Percentiles rank a stretch among this genome's conserved stretches.
Conservation (phyloP, 2,329 filamentous ascomycete genomes). For the Aspergillus awamori region DNA sequence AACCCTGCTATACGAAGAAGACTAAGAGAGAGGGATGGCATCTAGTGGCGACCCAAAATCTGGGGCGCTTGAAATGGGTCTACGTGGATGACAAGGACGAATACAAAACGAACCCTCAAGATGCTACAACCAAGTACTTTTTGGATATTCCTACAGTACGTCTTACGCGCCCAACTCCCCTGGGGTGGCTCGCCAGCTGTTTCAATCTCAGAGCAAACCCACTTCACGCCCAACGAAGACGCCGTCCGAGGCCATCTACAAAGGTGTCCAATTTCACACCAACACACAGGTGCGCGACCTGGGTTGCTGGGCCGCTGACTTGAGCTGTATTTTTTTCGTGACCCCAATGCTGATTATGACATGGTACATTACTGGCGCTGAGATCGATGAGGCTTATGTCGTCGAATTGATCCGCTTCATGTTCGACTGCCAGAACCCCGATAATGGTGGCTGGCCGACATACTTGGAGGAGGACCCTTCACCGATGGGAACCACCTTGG, state of each 20-base stretch:
- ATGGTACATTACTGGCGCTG: conserved; percentile 12
- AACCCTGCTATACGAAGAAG: no score
- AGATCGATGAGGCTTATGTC: neutral
- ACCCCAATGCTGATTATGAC: conserved; percentile 8
- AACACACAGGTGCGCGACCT: neutral
- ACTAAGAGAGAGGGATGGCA: no score
- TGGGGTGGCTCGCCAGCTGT: no score
- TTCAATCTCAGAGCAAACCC: no score
- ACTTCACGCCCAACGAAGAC: no score
- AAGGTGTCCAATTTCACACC: neutral
- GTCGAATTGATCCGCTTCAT: conserved; percentile 7
- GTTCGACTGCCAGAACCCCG: neutral
- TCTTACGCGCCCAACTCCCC: no score
- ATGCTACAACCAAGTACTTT: no score
- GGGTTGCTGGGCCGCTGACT: conserved; percentile 14
- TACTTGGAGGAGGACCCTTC: conserved; percentile 4
- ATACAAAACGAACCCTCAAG: no score
- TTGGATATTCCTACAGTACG: no score
- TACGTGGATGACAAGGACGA: no score
- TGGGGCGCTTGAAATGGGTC: no score
- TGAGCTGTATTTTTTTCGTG: conserved; percentile 15
- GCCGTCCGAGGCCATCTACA: neutral
- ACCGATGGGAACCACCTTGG: conserved; percentile 8
- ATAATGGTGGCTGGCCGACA: conserved; percentile 12
- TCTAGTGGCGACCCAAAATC: no score